Conservation (phyloP, 371 early-diverging fungal species). For the Hamiltosporidium tvaerminnensis region DNA sequence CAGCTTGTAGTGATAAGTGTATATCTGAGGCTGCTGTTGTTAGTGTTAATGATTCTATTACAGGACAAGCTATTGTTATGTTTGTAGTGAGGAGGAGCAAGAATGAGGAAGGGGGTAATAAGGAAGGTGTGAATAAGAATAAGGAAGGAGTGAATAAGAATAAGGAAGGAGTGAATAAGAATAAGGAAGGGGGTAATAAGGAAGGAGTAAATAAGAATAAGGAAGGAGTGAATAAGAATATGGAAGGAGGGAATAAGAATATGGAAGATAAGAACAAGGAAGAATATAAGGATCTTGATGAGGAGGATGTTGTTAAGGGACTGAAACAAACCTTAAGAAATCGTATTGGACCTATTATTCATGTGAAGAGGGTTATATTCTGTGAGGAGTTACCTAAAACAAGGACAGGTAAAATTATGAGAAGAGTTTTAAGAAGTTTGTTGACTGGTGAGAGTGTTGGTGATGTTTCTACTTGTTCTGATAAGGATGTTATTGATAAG, state of each 20-base stretch:
- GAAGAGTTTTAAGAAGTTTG: conserved; percentile 75
- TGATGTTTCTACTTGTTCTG: not conserved
- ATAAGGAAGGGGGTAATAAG: too few species aligned
- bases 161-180: too few species aligned
- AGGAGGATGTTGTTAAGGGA: conserved; percentile 54
- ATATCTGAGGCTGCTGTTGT: conserved; percentile 85
- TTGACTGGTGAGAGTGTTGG: conserved; percentile 60
- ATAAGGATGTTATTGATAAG: not conserved
- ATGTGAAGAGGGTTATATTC: conserved; percentile 68
- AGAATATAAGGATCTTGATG: not conserved
- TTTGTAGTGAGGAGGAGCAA: conserved; percentile 56
- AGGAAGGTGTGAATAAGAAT: too few species aligned
- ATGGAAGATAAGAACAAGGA: conserved; percentile 49
- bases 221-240: conserved; percentile 59
- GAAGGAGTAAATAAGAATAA: conserved; percentile 61
- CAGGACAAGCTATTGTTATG: conserved; percentile 60
- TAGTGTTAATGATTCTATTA: conserved; percentile 71
- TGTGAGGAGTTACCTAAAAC: conserved; percentile 79
- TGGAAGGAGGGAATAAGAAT: conserved; percentile 59
- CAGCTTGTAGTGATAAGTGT: conserved; percentile 58
- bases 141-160: too few species aligned
- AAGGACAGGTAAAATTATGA: conserved; percentile 69
- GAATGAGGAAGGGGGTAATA: conserved; percentile 31
- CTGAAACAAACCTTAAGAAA: conserved; percentile 63
- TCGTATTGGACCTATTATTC: conserved; percentile 63